Evolutionary conservation across 306 rosid species (phyloP).

Genomic region (Begonia loranthoides): DNA sequence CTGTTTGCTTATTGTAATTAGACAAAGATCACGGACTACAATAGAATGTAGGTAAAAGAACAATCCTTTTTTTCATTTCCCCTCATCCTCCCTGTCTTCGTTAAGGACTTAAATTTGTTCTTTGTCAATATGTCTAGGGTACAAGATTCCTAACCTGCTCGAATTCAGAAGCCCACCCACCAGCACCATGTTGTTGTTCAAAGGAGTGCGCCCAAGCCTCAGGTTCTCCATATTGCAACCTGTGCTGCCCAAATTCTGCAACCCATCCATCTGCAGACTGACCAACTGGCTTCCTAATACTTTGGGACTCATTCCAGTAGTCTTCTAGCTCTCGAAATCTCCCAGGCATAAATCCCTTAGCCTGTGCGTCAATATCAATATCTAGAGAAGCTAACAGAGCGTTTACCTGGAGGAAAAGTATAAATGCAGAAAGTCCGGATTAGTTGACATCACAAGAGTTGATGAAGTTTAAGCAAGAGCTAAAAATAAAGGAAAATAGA

Average conservation of each 20-base stretch:
- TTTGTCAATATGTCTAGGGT: too few species aligned
- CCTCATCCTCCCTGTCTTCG: too few species aligned
- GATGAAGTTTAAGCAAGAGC: too few species aligned
- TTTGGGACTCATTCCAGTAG: slow-evolving; percentile 96
- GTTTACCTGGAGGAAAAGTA: slow-evolving; percentile 46
- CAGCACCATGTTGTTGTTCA: slow-evolving; percentile 74
- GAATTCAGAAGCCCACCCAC: slow-evolving; percentile 95
- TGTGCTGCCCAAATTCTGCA: slow-evolving; percentile 53
- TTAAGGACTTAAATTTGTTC: too few species aligned
- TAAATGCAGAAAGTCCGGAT: too few species aligned
- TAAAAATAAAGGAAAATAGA: too few species aligned
- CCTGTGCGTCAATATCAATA: slow-evolving; percentile 45
- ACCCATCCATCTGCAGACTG: slow-evolving; percentile 70
- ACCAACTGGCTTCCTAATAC: slow-evolving; percentile 38
- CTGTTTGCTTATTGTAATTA: too few species aligned
- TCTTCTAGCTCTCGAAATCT: slow-evolving; percentile 67
- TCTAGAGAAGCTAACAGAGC: slow-evolving; percentile 81
- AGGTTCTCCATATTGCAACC: slow-evolving; percentile 47
- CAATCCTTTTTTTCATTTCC: too few species aligned
- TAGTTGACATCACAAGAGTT: too few species aligned
- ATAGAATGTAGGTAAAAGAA: too few species aligned
- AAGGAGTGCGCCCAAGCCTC: slow-evolving; percentile 74
- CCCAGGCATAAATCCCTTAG: slow-evolving; percentile 48
- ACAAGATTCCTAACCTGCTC: slow-evolving; percentile 42
- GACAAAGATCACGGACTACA: too few species aligned